A percentile compares a stretch with the other conserved stretches of the same genome.
These are phyloP conservation scores for Podospora anserina DNA, from an alignment of 495 filamentous ascomycete species.

Conservation along the genomic window DNA sequence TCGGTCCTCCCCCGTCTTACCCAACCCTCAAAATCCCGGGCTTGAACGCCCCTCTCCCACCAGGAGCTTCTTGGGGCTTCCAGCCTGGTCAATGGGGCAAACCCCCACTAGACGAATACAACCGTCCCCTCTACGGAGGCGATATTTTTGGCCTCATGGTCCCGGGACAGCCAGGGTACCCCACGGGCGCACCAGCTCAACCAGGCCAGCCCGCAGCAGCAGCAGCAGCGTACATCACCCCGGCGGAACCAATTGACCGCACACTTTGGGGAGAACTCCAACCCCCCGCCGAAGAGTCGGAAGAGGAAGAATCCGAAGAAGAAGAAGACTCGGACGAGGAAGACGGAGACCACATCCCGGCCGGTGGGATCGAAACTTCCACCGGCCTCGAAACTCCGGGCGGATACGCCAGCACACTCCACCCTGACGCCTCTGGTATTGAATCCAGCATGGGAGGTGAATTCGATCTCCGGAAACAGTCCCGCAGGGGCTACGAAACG, in stretches of 20 bases:
- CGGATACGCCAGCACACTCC: conserved; percentile 74
- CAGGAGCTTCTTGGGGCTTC: conserved; percentile 95
- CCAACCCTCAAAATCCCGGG: conserved; percentile 89
- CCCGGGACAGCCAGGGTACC: conserved; percentile 47
- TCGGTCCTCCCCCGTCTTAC: conserved; percentile 90
- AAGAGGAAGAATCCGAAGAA: conserved; percentile 69
- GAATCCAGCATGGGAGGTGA: conserved; percentile 76
- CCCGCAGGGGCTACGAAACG: conserved; percentile 79
- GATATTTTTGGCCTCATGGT: conserved; percentile 88
- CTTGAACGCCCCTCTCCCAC: conserved; percentile 88
- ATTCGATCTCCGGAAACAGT: conserved; percentile 80
- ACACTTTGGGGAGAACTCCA: conserved; percentile 94
- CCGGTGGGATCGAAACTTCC: conserved; percentile 66
- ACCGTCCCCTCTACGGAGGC: conserved; percentile 83
- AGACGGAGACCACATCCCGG: conserved; percentile 47
- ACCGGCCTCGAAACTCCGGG: conserved; percentile 77
- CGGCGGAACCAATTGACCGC: conserved; percentile 80
- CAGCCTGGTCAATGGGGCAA: conserved; percentile 95
- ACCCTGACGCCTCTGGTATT: conserved; percentile 50
- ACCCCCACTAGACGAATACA: conserved; percentile 88
- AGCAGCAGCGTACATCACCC: conserved; percentile 33
- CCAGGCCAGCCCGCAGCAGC: conserved; percentile 34
- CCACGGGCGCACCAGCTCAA: conserved; percentile 16
- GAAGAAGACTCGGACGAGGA: conserved; percentile 69
- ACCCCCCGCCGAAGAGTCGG: conserved; percentile 72